phyloP scores from a whole-genome alignment of 371 early-diverging fungal genomes.

The Parasitella parasitica region DNA sequence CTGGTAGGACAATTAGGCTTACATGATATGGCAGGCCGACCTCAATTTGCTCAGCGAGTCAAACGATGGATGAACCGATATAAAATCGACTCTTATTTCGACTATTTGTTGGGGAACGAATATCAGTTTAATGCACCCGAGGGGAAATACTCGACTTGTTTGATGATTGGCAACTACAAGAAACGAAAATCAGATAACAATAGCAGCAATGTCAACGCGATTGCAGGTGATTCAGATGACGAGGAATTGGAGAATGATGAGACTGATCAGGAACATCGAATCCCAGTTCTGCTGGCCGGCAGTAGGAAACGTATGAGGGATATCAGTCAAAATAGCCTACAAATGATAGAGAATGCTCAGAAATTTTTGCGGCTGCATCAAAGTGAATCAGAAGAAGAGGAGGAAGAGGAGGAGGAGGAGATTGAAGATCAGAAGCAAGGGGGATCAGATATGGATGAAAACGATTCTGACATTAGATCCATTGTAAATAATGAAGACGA shows the following conservation, averaged over 20 bases:
- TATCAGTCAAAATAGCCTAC: constrained; percentile 13
- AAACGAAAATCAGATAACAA: constrained; percentile 20
- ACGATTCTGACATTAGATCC: not conserved
- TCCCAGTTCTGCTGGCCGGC: constrained; percentile 21
- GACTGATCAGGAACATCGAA: not conserved
- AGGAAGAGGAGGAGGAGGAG: constrained; percentile 1
- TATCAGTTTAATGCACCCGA: constrained; percentile 36
- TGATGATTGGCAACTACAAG: constrained; percentile 50
- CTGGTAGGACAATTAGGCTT: constrained; percentile 48
- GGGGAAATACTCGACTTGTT: constrained; percentile 39
- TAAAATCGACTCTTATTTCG: constrained; percentile 52
- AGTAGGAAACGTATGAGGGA: constrained; percentile 27
- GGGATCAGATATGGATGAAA: not conserved
- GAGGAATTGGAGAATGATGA: constrained; percentile 2
- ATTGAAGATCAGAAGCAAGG: not conserved
- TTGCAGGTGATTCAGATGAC: not conserved
- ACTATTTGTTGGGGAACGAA: constrained; percentile 45
- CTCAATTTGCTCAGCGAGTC: constrained; percentile 52
- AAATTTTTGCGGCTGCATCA: constrained; percentile 2
- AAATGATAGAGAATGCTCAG: constrained; percentile 17
- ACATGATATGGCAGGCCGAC: constrained; percentile 42
- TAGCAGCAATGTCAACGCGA: not conserved
- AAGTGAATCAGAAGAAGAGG: constrained; percentile 4
- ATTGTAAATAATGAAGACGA: not conserved
- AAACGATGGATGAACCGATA: constrained; percentile 55